Base-by-base conservation (phyloP, 2,329 filamentous ascomycete species). In the Orbilia blumenaviensis region DNA sequence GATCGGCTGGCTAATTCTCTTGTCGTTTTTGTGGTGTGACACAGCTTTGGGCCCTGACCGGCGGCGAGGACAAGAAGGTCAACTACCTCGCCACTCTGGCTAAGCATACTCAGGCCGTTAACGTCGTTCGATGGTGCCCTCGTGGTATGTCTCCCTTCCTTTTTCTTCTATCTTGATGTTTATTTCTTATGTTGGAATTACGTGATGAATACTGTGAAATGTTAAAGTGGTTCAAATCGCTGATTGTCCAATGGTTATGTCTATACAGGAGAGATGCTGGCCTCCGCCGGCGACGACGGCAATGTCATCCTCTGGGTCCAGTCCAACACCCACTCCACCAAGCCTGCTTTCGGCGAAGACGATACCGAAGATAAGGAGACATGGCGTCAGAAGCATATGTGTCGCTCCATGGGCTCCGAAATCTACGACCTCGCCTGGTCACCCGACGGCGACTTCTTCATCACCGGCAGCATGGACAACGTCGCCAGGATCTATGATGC, bases 391-490 rank as follows among this genome's bases (percentile, higher is more conserved):
- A 98, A 96, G 84, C 93, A 97, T 82, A 98, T 98, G 95, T 98
- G 94, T 83, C 89, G 95, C 77, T 96, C 94, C 50, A 92, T 92
- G 77, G 94, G 94, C 36, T 93, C 94, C 9, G 95, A 99, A 83
- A 98, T 99, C 79, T 99, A 99, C 84, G 95, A 99, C 83, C 85
- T 99, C 69, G 95, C 95, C 60, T 99, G 95, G 96, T 98, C 95
- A 56, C 96, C 96, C n/a, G 95, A 99, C 83, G 93, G 92, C 41
- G 86, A 90, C 41, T 95, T 96, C 84, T 97, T 99, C 85, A 97
- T 99, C 80, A 97, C 96, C 23, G 95, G 95, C 41, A 98, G 95
- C 84, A 98, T 99, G 94, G 95, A 99, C 85, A 99, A 99, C 82
- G 91, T 98, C 82, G 94, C 95, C 72, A 89, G 94, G 74, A 98